Evolutionary conservation across 768 basidiomycete species (phyloP), one percentile per base, ranked within the genome.

Genomic region (Russula dissimulans): DNA sequence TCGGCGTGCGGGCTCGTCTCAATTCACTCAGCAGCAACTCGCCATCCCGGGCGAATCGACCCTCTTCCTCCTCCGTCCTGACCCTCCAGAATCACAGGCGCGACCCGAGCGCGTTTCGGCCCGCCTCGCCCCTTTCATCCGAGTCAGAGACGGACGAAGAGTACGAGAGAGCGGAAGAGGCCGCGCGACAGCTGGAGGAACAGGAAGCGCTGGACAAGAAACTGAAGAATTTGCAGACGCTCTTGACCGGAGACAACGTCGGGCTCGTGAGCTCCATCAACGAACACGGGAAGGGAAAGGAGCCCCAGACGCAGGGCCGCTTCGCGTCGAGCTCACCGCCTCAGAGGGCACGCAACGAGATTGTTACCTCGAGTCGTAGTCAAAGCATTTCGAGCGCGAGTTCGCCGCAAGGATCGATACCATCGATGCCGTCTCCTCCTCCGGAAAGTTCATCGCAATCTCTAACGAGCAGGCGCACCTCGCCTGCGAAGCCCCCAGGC

Each of bases 341-440:
- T n/a, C 56, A 42, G 38, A 36, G 22, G 18, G 60, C 6, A n/a
- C 82, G 76, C 66, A 75, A 74, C 62, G 81, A 81, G 66, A 76
- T 49, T 7, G 38, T 48, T 51, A 38, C 6, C 17, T 56, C 48
- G 5, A 63, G 65, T 44, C 62, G 79, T 22, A 86, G 86, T 62
- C 86, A 86, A 60, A 90, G 88, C 66, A 76, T 88, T 9, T 89
- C 89, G 4, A 87, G 86, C 69, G 74, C 82, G 12, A 81, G 82
- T 62, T 91, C 90, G 18, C 85, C 85, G 1, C 86, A 81, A 49
- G 85, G 84, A 17, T 92, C 90, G 0, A 87, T 90, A 39, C 88
- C 87, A 1, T 87, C 88, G 15, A 90, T 92, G 29, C 84, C 89
- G 0, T 91, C 89, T 0, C 84, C 86, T 18, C 77, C 84, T 8